These are phyloP conservation scores for Tolypocladium paradoxum DNA, from an alignment of 2,329 filamentous ascomycete species.

Conservation along the genomic window DNA sequence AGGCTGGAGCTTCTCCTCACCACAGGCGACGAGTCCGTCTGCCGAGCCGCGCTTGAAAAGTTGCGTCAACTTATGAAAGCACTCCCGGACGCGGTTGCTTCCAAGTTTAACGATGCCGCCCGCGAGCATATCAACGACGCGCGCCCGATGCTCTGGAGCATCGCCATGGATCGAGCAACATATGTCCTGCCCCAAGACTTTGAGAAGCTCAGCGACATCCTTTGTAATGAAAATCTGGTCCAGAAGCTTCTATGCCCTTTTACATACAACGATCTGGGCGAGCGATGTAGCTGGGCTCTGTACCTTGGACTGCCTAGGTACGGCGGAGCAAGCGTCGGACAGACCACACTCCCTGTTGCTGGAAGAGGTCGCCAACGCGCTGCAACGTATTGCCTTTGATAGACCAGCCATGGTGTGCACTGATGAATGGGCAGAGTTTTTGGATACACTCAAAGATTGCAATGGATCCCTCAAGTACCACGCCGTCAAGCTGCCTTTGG, in stretches of 20 bases:
- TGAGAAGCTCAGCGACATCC: conserved; percentile 10
- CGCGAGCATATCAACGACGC: neutral
- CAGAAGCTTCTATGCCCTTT: conserved; percentile 21
- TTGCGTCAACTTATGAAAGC: conserved; percentile 13
- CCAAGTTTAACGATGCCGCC: conserved; percentile 8
- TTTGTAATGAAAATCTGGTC: conserved; percentile 14
- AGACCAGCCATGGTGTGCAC: neutral
- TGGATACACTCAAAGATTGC: neutral
- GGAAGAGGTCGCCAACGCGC: neutral
- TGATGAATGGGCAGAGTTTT: neutral
- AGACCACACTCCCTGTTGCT: neutral
- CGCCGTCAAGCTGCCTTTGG: conserved; percentile 5
- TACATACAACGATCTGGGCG: conserved; percentile 21
- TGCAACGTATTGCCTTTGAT: neutral
- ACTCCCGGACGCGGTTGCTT: conserved; percentile 8
- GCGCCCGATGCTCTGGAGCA: neutral
- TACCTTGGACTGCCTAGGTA: neutral
- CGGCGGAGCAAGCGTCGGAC: too few species aligned
- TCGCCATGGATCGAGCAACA: conserved; percentile 25
- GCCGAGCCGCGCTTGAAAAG: conserved; percentile 5
- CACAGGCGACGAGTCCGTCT: conserved; percentile 1
- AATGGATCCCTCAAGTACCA: neutral
- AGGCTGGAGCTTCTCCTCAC: conserved; percentile 15
- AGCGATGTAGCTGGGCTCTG: neutral
- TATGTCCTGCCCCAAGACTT: conserved; percentile 23